Evolutionary conservation across 257 asterid genomes (phyloP), one percentile per base, ranked within the genome.

Genomic region (Nicotiana obtusifolia): DNA sequence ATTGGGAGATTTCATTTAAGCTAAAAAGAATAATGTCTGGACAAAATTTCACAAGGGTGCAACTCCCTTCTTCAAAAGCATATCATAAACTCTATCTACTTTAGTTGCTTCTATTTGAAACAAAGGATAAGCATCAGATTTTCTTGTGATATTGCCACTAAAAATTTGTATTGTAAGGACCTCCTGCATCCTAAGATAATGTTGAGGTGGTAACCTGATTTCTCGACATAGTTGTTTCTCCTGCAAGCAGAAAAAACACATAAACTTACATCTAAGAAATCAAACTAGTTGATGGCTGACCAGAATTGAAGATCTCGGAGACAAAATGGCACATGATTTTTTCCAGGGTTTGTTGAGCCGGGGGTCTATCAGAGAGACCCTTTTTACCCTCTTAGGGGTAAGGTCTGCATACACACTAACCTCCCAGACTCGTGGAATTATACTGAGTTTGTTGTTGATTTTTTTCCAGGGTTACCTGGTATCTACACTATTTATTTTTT

Each of bases 191-290:
- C 89, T 88, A 84, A 93, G 91, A 83, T 93, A 94, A 83, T 93
- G 89, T 5, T 84, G 86, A 6, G 96, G 93, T 22, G 94, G 73
- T 83, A 94, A 80, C 81, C 91, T 84, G 77, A 88, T 89, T 83
- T 94, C 98, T 11, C 85, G 91, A 83, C 98, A 94, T 79, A 94
- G 90, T 71, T 89, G 91, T 81, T 86, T 92, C 94, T 94, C 98
- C 97, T 94, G 94, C 69, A 77, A 85, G 57, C 22, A 73, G 8
- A 73, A 73, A 73, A 47, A 8, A 14, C 22, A 47, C 20, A 47
- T 35, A 37, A 37, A 37, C 2, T 7, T 41, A 41, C 49, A 41
- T 9, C 49, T 9, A 41, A 41, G 11, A 41, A 41, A 41, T 41
- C 9, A 41, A 41, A 41, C 11, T 41, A 8, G 49, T 41, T 41